A percentile compares a stretch with the other conserved stretches of the same genome.
phyloP scores from a whole-genome alignment of 495 filamentous ascomycete species.

The Penicillium antarcticum region DNA sequence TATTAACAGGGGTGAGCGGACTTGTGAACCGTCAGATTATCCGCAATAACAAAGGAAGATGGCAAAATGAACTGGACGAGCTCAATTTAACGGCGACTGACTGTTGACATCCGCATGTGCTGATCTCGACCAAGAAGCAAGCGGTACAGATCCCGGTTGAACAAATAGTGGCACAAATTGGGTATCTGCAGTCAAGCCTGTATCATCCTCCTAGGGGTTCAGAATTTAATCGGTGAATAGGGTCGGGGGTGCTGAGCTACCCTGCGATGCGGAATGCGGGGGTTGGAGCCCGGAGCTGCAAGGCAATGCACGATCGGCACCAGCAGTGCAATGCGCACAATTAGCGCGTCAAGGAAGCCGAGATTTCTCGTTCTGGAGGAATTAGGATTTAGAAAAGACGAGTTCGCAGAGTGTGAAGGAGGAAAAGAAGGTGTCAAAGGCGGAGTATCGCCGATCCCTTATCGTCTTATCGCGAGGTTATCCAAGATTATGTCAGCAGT shows the following conservation, averaged over 20 bases:
- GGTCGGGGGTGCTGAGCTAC: background rate
- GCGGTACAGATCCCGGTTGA: background rate
- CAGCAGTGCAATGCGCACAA: background rate
- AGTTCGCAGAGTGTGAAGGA: too few species aligned
- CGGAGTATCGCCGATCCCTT: too few species aligned
- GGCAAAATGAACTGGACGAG: constrained; percentile 3
- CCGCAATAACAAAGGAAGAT: background rate
- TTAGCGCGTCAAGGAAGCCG: background rate
- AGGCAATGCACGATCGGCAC: background rate
- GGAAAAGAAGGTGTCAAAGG: too few species aligned
- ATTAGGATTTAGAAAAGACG: too few species aligned
- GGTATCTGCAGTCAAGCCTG: constrained; percentile 2
- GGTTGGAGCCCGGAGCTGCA: constrained; percentile 7
- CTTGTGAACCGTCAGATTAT: background rate
- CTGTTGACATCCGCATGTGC: constrained; percentile 8
- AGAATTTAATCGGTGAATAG: background rate
- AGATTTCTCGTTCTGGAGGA: background rate
- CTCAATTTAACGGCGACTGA: constrained; percentile 5
- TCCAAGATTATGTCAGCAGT: too few species aligned
- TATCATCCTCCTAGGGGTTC: background rate
- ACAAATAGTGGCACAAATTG: constrained; percentile 1
- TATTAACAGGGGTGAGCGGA: background rate
- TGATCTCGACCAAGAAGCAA: constrained; percentile 1
- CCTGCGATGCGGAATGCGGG: constrained; percentile 3
- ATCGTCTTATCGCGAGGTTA: too few species aligned